Evolutionary conservation across 192 early-diverging fungal species (phyloP).

Genomic region (Umbelopsis sp.): DNA sequence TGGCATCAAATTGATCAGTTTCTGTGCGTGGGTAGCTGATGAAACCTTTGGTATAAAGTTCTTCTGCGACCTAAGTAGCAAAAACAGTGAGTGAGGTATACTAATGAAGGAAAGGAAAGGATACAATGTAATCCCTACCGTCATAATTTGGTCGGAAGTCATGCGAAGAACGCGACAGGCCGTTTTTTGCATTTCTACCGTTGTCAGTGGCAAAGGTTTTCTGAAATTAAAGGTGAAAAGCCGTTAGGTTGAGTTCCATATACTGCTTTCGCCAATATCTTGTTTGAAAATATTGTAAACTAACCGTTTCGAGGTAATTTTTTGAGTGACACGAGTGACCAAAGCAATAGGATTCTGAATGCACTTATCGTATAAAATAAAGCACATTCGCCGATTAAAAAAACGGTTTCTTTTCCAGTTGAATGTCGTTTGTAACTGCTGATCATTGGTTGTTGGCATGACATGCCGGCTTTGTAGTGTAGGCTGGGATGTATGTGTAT

Average conservation of each 20-base stretch:
- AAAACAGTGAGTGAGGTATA: neutral
- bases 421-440: conserved; percentile 48
- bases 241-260: neutral
- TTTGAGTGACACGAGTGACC: conserved; percentile 59
- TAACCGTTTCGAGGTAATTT: conserved; percentile 82
- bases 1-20: conserved; percentile 84
- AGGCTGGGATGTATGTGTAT: conserved; percentile 33
- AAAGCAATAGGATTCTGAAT: conserved; percentile 55
- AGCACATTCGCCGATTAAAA: conserved; percentile 74
- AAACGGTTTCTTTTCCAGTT: conserved; percentile 72
- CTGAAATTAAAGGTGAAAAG: conserved; percentile 35
- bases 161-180: conserved; percentile 72
- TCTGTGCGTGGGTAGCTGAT: conserved; percentile 98
- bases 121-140: conserved; percentile 37
- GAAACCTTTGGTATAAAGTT: conserved; percentile 83
- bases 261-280: neutral
- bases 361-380: conserved; percentile 79
- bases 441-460: neutral
- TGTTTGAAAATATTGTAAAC: neutral
- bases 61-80: conserved; percentile 72
- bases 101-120: neutral
- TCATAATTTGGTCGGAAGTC: conserved; percentile 81
- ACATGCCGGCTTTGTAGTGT: neutral
- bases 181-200: conserved; percentile 90
- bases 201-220: conserved; percentile 91